phyloP scores from a whole-genome alignment of 768 basidiomycete species.

The Rhodocollybia butyracea region DNA sequence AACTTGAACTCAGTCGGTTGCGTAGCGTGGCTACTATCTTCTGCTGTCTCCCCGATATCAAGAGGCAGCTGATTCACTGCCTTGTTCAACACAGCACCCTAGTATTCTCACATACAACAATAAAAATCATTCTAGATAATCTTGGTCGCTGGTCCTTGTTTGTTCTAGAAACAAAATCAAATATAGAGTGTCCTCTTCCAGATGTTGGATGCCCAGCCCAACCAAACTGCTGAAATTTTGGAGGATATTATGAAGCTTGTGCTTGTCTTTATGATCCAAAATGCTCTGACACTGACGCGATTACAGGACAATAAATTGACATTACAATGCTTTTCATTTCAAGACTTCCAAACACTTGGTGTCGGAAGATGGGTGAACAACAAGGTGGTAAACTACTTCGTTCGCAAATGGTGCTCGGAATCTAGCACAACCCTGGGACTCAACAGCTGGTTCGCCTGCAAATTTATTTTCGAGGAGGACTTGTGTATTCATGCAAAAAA shows the following conservation, averaged over 20 bases:
- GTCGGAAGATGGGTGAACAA: background rate
- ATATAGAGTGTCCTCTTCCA: background rate
- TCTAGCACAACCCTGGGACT: background rate
- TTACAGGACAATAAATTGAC: too few relatives aligned
- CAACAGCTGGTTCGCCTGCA: background rate
- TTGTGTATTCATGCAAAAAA: background rate
- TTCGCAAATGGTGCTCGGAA: background rate
- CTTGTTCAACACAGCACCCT: background rate
- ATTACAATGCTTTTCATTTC: too few relatives aligned
- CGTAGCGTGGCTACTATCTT: background rate
- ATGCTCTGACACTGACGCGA: too few relatives aligned
- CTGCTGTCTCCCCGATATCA: background rate
- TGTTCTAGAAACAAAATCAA: background rate
- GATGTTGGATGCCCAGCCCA: background rate
- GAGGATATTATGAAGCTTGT: background rate
- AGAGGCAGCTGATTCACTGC: background rate
- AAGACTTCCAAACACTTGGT: background rate
- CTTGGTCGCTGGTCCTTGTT: background rate
- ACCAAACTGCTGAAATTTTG: background rate
- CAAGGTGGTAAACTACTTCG: slow-evolving; percentile 1
- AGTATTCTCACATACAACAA: too few relatives aligned
- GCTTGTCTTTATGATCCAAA: background rate
- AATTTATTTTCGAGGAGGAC: background rate
- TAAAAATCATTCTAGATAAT: too few relatives aligned
- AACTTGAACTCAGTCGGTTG: background rate